phyloP scores from a whole-genome alignment of 2,329 filamentous ascomycete genomes.

The Aspergillus ochraceoroseus region DNA sequence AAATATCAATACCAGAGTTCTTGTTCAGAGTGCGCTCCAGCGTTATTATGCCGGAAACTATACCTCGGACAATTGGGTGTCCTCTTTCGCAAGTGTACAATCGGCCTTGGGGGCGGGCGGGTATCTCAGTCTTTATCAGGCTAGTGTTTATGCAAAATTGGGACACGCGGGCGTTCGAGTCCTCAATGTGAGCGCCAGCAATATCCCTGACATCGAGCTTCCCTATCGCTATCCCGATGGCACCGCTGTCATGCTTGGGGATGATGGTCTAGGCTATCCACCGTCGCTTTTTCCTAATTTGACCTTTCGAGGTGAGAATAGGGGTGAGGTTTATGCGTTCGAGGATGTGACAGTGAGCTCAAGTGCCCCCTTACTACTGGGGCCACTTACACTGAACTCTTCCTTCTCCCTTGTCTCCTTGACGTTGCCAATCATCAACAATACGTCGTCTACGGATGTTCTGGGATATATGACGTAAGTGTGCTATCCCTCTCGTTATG shows the following conservation, averaged over 20 bases:
- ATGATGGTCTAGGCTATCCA: constrained; percentile 63
- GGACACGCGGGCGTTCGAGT: constrained; percentile 54
- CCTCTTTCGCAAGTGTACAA: constrained; percentile 60
- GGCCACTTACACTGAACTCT: constrained; percentile 67
- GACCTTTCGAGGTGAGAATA: constrained; percentile 50
- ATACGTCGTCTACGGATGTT: constrained; percentile 56
- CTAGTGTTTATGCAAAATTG: constrained; percentile 67
- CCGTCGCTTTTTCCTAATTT: constrained; percentile 71
- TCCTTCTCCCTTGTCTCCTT: constrained; percentile 73
- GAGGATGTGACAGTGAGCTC: constrained; percentile 41
- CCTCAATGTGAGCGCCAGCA: constrained; percentile 58
- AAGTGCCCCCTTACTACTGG: constrained; percentile 63
- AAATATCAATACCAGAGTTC: constrained; percentile 62
- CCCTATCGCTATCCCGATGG: constrained; percentile 60
- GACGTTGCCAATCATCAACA: constrained; percentile 72
- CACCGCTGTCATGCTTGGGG: constrained; percentile 55
- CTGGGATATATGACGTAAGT: constrained; percentile 74
- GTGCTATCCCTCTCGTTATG: not conserved
- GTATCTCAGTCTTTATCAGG: constrained; percentile 58
- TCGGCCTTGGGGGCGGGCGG: constrained; percentile 62
- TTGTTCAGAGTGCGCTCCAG: constrained; percentile 50
- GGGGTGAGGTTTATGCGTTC: constrained; percentile 32
- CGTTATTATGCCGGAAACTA: constrained; percentile 52
- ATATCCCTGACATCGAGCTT: constrained; percentile 46
- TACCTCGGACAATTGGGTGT: constrained; percentile 56